Evolutionary conservation across 257 asterid species (phyloP), one percentile per base, ranked within the genome.

Genomic region (Dorcoceras hygrometricum): DNA sequence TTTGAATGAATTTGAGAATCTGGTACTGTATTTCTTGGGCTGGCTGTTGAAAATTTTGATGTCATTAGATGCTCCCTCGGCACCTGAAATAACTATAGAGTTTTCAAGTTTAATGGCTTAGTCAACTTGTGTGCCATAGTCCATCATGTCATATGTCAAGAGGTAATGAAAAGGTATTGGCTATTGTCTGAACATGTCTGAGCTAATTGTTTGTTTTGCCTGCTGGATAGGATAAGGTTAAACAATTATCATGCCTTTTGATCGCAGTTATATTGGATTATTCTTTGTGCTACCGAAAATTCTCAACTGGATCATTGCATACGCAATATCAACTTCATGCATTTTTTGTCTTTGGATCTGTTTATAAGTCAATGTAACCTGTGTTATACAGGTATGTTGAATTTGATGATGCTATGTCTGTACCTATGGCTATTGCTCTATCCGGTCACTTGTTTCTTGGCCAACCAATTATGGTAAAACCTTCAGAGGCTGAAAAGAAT

Each of bases 401-500:
- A 79, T 94, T 94, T 78, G 83, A 85, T 74, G 99, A 94, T 80
- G 95, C 78, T 28, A 90, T 94, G 99, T 88, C 97, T 62, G 99
- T 94, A 54, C 99, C 99, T 10, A 87, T 90, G 96, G 99, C 99
- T 36, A 94, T 94, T 65, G 99, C 99, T 69, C 71, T 90, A 48
- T 86, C 96, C 48, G 99, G 99, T 19, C 99, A 87, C 74, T 87
- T 77, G 23, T 90, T 90, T 68, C 91, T 88, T 77, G 97, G 99
- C 46, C 99, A 94, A 77, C 96, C 99, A 70, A 91, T 94, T 46
- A 94, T 94, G 99, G 97, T 90, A 19, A 94, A 94, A 76, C 99
- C 99, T 63, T 94, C 99, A 2, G 99, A 94, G 80, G 99, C 99
- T 28, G 99, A 94, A 80, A 94, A 94, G 87, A 94, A 94, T 77